phyloP scores from a whole-genome alignment of 352 stramenopile genomes.

The Elongisporangium prolatum region DNA sequence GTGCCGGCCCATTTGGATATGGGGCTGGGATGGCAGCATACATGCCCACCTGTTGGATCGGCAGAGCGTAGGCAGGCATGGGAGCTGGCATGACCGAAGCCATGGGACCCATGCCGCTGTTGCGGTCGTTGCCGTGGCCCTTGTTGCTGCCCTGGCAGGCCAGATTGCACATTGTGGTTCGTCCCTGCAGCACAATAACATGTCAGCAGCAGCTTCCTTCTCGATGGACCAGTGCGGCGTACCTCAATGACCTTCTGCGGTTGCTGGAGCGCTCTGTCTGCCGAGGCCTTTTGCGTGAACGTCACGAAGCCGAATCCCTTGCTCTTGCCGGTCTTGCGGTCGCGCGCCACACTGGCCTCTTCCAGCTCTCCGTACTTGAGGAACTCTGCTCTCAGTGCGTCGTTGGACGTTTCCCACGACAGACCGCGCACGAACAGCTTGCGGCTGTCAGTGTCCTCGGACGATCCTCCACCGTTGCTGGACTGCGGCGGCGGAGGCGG shows the following conservation, averaged over 20 bases:
- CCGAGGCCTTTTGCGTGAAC: slow-evolving; percentile 40
- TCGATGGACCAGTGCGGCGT: slow-evolving; percentile 7
- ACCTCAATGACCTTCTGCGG: slow-evolving; percentile 67
- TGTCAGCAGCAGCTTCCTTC: background rate
- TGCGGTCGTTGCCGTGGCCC: slow-evolving; percentile 1
- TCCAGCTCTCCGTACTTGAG: slow-evolving; percentile 62
- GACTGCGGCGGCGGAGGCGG: slow-evolving; percentile 4
- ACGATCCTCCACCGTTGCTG: slow-evolving; percentile 3
- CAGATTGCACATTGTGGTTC: slow-evolving; percentile 52
- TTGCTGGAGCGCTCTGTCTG: slow-evolving; percentile 44
- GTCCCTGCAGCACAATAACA: slow-evolving; percentile 24
- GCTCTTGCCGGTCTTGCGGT: slow-evolving; percentile 53
- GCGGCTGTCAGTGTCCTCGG: slow-evolving; percentile 35
- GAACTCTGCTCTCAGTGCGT: slow-evolving; percentile 53
- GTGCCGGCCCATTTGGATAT: slow-evolving; percentile 6
- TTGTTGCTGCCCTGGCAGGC: slow-evolving; percentile 28
- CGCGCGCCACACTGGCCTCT: slow-evolving; percentile 32
- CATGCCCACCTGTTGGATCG: slow-evolving; percentile 21
- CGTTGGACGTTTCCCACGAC: slow-evolving; percentile 46
- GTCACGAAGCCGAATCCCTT: slow-evolving; percentile 74
- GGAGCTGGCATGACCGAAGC: slow-evolving; percentile 15
- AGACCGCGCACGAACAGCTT: slow-evolving; percentile 64
- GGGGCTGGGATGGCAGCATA: slow-evolving; percentile 17
- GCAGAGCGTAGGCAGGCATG: slow-evolving; percentile 16
- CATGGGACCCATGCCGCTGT: slow-evolving; percentile 13